Conservation (phyloP, 768 basidiomycete species). For the Paxillus rubicundulus region DNA sequence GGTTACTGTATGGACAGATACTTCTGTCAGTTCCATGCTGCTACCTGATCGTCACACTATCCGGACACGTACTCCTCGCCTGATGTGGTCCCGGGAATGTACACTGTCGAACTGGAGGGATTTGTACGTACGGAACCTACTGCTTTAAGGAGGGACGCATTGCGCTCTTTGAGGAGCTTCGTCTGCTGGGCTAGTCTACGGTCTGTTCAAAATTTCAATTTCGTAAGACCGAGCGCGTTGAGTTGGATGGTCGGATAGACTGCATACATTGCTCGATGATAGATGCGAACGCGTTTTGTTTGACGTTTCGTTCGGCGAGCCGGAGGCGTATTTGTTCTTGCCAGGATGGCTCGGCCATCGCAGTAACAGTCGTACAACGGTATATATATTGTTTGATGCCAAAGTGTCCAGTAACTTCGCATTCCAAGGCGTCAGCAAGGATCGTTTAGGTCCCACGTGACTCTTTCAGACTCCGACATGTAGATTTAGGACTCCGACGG, state of each 20-base stretch:
- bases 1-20: conserved; percentile 50
- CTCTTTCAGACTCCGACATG: background rate
- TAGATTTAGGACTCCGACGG: too few relatives aligned
- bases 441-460: background rate
- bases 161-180: conserved; percentile 87
- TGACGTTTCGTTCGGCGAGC: conserved; percentile 79
- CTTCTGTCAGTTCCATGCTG: background rate
- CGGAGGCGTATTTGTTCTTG: conserved; percentile 78
- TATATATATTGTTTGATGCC: background rate
- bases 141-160: conserved; percentile 82
- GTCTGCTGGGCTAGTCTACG: conserved; percentile 90
- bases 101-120: conserved; percentile 60
- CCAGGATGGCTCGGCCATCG: conserved; percentile 83
- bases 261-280: conserved; percentile 90
- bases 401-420: too few relatives aligned
- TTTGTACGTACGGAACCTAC: conserved; percentile 69
- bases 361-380: conserved; percentile 2
- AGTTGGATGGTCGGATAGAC: background rate
- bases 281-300: conserved; percentile 75
- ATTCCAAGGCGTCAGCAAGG: conserved; percentile 17
- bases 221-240: conserved; percentile 11
- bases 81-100: conserved; percentile 49
- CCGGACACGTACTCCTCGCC: conserved; percentile 64
- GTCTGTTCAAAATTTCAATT: conserved; percentile 48
- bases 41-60: background rate